A percentile compares a stretch with the other conserved stretches of the same genome.
These are phyloP conservation scores for Graphiopsis chlorocephala DNA, from an alignment of 2,329 filamentous ascomycete genomes.

Conservation along the genomic window DNA sequence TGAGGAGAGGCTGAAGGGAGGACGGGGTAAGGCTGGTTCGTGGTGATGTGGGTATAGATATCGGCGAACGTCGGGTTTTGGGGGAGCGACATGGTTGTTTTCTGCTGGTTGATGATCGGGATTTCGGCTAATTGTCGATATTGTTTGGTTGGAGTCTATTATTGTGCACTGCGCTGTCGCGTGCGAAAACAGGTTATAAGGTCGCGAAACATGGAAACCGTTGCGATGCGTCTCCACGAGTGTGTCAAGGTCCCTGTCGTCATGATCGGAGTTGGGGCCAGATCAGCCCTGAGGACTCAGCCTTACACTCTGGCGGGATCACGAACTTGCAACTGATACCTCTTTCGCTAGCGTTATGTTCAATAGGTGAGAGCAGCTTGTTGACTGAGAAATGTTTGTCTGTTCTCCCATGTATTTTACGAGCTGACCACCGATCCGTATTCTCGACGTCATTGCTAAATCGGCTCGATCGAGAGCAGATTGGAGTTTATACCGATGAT, in stretches of 20 bases:
- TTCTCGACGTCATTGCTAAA: background rate
- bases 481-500: background rate
- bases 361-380: no score
- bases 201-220: background rate
- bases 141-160: background rate
- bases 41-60: constrained; percentile 31
- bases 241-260: background rate
- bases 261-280: constrained; percentile 1
- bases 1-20: constrained; percentile 30
- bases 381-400: background rate
- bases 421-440: background rate
- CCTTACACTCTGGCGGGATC: background rate
- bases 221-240: background rate
- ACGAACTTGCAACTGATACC: background rate
- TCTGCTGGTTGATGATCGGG: background rate
- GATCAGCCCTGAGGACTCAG: background rate
- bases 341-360: background rate
- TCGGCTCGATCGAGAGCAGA: background rate
- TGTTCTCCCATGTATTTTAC: background rate
- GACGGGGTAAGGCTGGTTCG: constrained; percentile 24
- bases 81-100: background rate
- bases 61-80: constrained; percentile 28
- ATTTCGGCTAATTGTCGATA: background rate
- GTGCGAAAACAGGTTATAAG: background rate
- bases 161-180: background rate